Evolutionary conservation across 805 yeast genomes (phyloP), one percentile per base, ranked within the genome.

Genomic region (Maudiozyma bulderi): DNA sequence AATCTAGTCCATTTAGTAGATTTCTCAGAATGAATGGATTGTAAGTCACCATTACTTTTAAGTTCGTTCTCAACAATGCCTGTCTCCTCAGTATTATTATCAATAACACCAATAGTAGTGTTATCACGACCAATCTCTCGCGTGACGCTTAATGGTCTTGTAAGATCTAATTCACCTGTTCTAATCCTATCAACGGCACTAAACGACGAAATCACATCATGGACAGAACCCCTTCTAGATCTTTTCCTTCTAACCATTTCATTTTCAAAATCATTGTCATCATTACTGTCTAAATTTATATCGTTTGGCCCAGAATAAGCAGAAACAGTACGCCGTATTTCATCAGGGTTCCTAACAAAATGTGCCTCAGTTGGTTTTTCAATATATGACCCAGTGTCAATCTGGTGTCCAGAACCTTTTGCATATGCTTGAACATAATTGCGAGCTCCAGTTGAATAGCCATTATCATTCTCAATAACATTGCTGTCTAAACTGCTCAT

Each of bases 191-290:
- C 54, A 0, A 57, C 66, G 2, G 59, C 64, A 50, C 70, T 66
- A 52, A 74, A 76, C 31, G 72, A 72, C 26, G 61, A 57, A 34
- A 76, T 73, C 8, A 75, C 68, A 38, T 54, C 54, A 38, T 51
- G 49, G 5, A 55, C 14, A 5, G 53, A 37, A 9, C 45, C 38
- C 37, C 37, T 44, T 8, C 38, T 45, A 5, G 40, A 37, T 30
- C 32, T 35, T 14, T 26, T 40, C 34, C 42, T 41, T 11, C 32
- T 28, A 3, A 10, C 30, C 3, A 30, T 8, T 13, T 28, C 32
- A 15, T 29, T 35, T 14, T 34, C 44, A 14, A 30, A 11, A 14
- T 14, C 14, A n/a, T 28, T 14, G 10, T 11, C 30, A 15, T 15
- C 11, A 1, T n/a, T 33, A 9, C 11, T 32, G 15, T 15, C 8